phyloP scores from a whole-genome alignment of 2,329 filamentous ascomycete genomes.

The Nothophaeocryptopus gaeumannii region DNA sequence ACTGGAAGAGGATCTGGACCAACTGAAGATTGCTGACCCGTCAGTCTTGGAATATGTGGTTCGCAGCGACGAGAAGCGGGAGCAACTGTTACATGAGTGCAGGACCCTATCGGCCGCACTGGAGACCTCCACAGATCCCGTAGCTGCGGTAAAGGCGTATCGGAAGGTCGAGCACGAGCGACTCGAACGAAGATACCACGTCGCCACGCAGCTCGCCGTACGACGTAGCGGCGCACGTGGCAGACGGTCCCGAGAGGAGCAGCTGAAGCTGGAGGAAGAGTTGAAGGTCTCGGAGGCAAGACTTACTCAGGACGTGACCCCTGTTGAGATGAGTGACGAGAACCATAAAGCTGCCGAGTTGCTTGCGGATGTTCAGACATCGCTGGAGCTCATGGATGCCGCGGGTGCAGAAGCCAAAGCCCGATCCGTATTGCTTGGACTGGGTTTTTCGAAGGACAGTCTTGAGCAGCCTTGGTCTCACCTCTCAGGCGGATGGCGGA shows the following conservation, averaged over 20 bases:
- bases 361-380: slow-evolving; percentile 18
- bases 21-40: slow-evolving; percentile 5
- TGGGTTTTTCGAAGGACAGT: slow-evolving; percentile 66
- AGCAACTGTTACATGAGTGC: slow-evolving; percentile 20
- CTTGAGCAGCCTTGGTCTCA: slow-evolving; percentile 60
- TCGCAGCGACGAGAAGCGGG: slow-evolving; percentile 22
- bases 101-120: slow-evolving; percentile 15
- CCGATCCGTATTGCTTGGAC: slow-evolving; percentile 62
- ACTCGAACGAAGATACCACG: slow-evolving; percentile 17
- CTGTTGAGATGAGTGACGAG: slow-evolving; percentile 59
- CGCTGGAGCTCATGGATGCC: slow-evolving; percentile 22
- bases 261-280: slow-evolving; percentile 66
- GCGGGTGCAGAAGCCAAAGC: slow-evolving; percentile 56
- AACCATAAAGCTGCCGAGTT: slow-evolving; percentile 68
- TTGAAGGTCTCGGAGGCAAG: slow-evolving; percentile 45
- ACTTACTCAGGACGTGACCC: slow-evolving; percentile 49
- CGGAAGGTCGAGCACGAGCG: slow-evolving; percentile 19
- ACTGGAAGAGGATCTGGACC: slow-evolving; percentile 14
- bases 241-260: slow-evolving; percentile 69
- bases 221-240: slow-evolving; percentile 73
- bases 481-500: slow-evolving; percentile 65
- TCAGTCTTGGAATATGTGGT: slow-evolving; percentile 29
- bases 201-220: slow-evolving; percentile 58
- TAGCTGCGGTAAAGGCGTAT: slow-evolving; percentile 17
- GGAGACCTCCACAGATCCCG: slow-evolving; percentile 10